Evolutionary conservation across 2,329 filamentous ascomycete genomes (phyloP).

Genomic region (Microsporum audouinii): DNA sequence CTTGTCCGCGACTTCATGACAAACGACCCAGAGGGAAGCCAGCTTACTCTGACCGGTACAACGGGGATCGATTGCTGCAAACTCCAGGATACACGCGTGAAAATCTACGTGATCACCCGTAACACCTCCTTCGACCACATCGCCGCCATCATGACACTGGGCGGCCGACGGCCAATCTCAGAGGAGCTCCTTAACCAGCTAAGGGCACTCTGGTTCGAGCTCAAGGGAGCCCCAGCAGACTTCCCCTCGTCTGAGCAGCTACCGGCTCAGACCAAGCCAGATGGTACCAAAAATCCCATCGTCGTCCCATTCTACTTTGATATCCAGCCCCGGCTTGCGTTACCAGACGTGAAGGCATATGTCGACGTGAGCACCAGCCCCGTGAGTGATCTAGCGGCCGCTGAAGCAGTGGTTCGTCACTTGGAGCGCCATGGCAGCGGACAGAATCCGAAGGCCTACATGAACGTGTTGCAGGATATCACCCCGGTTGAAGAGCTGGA

Average conservation of each 20-base stretch:
- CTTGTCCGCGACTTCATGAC: not conserved
- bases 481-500: not conserved
- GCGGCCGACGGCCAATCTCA: not conserved
- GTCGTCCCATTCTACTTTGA: not conserved
- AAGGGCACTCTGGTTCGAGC: not conserved
- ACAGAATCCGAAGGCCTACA: not conserved
- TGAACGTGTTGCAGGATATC: not conserved
- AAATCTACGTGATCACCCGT: conserved; percentile 38
- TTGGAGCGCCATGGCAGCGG: not conserved
- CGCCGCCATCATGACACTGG: conserved; percentile 67
- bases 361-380: not conserved
- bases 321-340: not conserved
- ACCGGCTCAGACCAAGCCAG: not conserved
- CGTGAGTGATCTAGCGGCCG: not conserved
- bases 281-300: not conserved
- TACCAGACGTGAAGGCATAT: not conserved
- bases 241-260: not conserved
- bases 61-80: not conserved
- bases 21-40: not conserved
- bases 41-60: not conserved
- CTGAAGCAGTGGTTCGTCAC: not conserved
- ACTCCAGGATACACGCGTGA: not conserved
- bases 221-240: not conserved
- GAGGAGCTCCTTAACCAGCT: not conserved
- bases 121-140: conserved; percentile 60